A percentile compares a stretch with the other conserved stretches of the same genome.
phyloP scores from a whole-genome alignment of 1,284 basidiomycete species.

The Porogramme epimiltina region DNA sequence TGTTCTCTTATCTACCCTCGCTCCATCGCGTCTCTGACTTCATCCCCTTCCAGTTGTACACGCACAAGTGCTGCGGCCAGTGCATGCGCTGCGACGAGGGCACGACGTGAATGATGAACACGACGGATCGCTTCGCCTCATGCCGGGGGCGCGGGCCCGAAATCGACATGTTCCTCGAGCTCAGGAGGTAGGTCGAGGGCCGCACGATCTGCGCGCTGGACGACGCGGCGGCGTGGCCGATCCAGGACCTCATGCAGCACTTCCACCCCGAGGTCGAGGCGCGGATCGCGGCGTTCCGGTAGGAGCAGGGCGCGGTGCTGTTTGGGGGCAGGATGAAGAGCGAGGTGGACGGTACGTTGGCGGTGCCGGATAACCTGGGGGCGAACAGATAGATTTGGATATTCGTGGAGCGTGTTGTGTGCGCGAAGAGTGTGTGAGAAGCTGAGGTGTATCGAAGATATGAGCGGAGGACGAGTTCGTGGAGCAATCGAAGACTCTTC shows the following conservation, averaged over 20 bases:
- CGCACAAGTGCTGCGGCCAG: conserved; percentile 98
- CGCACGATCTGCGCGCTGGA: conserved; percentile 96
- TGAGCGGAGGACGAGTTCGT: no score
- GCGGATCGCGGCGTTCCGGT: conserved; percentile 82
- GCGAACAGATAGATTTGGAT: no score
- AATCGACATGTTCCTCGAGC: conserved; percentile 95
- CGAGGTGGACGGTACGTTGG: conserved; percentile 73
- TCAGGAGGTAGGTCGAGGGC: conserved; percentile 96
- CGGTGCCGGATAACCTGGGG: conserved; percentile 84
- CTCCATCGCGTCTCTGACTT: not conserved
- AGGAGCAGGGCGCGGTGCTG: conserved; percentile 80
- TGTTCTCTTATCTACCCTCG: not conserved
- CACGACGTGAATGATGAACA: conserved; percentile 98
- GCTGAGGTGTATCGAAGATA: no score
- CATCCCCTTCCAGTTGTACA: conserved; percentile 71
- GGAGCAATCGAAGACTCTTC: no score
- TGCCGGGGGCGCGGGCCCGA: conserved; percentile 92
- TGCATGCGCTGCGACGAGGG: conserved; percentile 97
- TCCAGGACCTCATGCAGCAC: conserved; percentile 94
- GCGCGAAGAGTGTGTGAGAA: no score
- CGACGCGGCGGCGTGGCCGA: conserved; percentile 98
- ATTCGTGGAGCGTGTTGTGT: no score
- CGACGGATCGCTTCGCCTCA: conserved; percentile 93
- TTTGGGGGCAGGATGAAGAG: conserved; percentile 85
- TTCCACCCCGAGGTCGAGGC: conserved; percentile 95